Evolutionary conservation across 2,329 filamentous ascomycete species (phyloP).

Genomic region (Whalleya microplaca): DNA sequence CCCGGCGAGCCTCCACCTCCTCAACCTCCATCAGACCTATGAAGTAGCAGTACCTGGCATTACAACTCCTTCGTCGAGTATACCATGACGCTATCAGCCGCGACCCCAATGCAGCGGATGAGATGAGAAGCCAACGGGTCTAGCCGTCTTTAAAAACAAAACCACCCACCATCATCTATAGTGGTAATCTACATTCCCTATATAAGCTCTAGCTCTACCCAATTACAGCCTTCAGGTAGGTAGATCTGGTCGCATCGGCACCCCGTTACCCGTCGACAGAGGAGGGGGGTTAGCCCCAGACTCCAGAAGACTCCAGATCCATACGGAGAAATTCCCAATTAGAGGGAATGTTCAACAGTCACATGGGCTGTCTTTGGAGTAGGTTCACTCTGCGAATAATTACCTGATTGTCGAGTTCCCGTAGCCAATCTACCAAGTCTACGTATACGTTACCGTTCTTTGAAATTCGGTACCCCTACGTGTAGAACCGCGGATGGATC

Average conservation of each 20-base stretch:
- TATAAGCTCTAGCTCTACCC: constrained; percentile 24
- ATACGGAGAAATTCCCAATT: constrained; percentile 4
- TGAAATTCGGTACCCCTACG: neutral
- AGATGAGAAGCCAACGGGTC: constrained; percentile 27
- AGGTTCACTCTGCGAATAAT: neutral
- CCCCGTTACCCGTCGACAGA: constrained; percentile 24
- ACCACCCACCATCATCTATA: constrained; percentile 22
- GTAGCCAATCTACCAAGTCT: neutral
- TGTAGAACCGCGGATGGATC: neutral
- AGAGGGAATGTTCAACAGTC: neutral
- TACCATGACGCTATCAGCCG: constrained; percentile 13
- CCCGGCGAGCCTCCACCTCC: constrained; percentile 22
- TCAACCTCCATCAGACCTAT: constrained; percentile 10
- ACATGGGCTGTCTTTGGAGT: neutral
- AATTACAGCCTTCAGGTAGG: constrained; percentile 20
- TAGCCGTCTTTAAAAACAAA: constrained; percentile 25
- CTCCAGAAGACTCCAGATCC: constrained; percentile 16
- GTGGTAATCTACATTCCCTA: constrained; percentile 23
- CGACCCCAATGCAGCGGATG: constrained; percentile 22
- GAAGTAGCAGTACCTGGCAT: constrained; percentile 25
- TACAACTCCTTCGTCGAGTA: constrained; percentile 6
- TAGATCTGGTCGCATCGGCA: constrained; percentile 29
- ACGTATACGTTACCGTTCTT: neutral
- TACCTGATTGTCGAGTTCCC: neutral
- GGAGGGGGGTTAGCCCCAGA: constrained; percentile 3